phyloP scores from a whole-genome alignment of 2,329 filamentous ascomycete species.

The Pseudocercospora pini-densiflorae region DNA sequence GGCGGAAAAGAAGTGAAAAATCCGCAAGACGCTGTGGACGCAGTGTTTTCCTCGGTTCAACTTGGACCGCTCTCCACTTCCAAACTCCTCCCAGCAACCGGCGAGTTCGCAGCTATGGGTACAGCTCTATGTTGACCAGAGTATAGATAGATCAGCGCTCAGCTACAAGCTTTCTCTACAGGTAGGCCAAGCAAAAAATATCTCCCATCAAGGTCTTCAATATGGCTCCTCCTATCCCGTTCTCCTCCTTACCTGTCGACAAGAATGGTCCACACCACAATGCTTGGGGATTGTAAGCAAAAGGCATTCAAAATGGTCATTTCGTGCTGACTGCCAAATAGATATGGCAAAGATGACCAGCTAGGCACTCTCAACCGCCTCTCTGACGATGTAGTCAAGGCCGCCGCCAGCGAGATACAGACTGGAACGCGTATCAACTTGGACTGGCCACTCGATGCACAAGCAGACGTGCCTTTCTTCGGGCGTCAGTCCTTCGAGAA shows the following conservation, averaged over 20 bases:
- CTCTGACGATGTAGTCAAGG: conserved; percentile 58
- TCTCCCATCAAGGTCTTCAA: conserved; percentile 14
- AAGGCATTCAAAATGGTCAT: neutral
- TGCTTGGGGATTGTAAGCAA: conserved; percentile 37
- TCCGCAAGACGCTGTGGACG: neutral
- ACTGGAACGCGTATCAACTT: conserved; percentile 63
- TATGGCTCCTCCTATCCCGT: conserved; percentile 46
- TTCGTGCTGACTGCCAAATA: conserved; percentile 30
- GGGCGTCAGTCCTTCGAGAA: conserved; percentile 60
- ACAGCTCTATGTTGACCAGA: neutral
- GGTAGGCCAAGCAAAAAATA: neutral
- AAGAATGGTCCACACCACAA: conserved; percentile 52
- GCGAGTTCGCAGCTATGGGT: conserved; percentile 17
- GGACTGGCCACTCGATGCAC: conserved; percentile 64
- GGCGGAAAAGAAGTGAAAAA: neutral
- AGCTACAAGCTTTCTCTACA: conserved; percentile 9
- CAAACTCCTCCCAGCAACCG: conserved; percentile 4
- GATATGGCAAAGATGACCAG: conserved; percentile 62
- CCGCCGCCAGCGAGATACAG: conserved; percentile 55
- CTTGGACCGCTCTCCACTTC: conserved; percentile 14
- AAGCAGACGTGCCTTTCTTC: conserved; percentile 60
- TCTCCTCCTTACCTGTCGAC: conserved; percentile 54
- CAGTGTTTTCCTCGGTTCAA: conserved; percentile 10
- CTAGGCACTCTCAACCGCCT: conserved; percentile 66
- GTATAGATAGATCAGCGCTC: neutral